Evolutionary conservation across 2,329 filamentous ascomycete genomes (phyloP).

Genomic region (Aspergillus unguis): DNA sequence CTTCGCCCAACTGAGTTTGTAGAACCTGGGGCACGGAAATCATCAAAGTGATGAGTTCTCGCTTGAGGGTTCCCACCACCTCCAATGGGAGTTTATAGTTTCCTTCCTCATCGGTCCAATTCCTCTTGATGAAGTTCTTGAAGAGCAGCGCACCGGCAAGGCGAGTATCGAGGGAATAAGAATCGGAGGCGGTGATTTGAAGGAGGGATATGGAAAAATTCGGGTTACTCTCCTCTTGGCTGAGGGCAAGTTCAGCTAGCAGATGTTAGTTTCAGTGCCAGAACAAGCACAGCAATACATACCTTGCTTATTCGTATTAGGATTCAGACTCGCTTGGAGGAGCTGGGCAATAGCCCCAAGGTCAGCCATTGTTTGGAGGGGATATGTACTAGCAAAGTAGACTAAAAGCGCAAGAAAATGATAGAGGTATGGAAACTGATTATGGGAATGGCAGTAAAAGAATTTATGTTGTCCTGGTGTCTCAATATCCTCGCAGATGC

Average conservation of each 20-base stretch:
- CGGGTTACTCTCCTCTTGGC: conserved; percentile 74
- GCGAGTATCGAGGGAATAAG: conserved; percentile 71
- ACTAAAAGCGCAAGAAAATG: neutral
- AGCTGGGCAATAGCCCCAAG: conserved; percentile 70
- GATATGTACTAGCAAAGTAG: conserved; percentile 3
- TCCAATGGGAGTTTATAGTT: conserved; percentile 80
- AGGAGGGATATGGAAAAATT: conserved; percentile 86
- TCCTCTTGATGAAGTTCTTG: conserved; percentile 95
- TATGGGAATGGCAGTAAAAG: neutral
- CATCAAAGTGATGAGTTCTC: conserved; percentile 94
- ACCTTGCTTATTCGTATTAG: conserved; percentile 86
- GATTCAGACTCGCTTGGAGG: conserved; percentile 83
- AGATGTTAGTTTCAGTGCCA: conserved; percentile 3
- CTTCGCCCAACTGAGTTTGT: conserved; percentile 91
- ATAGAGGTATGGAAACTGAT: neutral
- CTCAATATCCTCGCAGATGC: conserved; percentile 5
- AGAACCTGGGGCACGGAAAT: conserved; percentile 82
- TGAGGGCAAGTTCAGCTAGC: conserved; percentile 76
- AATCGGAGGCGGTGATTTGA: conserved; percentile 78
- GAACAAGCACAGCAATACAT: conserved; percentile 22
- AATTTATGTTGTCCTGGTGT: too few species aligned
- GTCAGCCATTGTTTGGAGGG: conserved; percentile 53
- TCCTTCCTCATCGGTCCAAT: conserved; percentile 94
- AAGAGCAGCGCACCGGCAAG: conserved; percentile 89
- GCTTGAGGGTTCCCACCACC: conserved; percentile 89